These are phyloP conservation scores for Aureobasidium sp. DNA, from an alignment of 2,329 filamentous ascomycete genomes.

Conservation along the genomic window DNA sequence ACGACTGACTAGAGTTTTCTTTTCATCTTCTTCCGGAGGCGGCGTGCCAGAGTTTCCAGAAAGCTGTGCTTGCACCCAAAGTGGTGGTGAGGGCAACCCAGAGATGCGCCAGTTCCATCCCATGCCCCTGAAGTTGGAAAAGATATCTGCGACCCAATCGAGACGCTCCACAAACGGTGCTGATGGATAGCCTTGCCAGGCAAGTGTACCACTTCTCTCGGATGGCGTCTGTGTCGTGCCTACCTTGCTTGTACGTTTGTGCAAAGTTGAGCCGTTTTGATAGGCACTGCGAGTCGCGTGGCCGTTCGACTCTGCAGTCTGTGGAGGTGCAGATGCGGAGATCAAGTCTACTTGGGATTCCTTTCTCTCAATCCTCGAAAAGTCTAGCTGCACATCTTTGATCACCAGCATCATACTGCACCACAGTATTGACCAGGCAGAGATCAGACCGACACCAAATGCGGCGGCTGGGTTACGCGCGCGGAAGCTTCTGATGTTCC, in stretches of 20 bases:
- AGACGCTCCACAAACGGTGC: slow-evolving; percentile 44
- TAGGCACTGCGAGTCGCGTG: slow-evolving; percentile 1
- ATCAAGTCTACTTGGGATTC: neutral
- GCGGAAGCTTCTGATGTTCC: slow-evolving; percentile 38
- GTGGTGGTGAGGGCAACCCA: slow-evolving; percentile 40
- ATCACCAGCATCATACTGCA: slow-evolving; percentile 46
- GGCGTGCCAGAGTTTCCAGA: slow-evolving; percentile 23
- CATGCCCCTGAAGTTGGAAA: slow-evolving; percentile 52
- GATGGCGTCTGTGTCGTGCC: slow-evolving; percentile 22
- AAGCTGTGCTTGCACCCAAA: slow-evolving; percentile 33
- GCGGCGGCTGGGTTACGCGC: slow-evolving; percentile 45
- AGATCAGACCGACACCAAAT: slow-evolving; percentile 49
- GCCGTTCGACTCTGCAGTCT: neutral
- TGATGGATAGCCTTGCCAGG: slow-evolving; percentile 49
- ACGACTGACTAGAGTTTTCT: slow-evolving; percentile 19
- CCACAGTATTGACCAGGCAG: slow-evolving; percentile 50
- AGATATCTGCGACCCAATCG: slow-evolving; percentile 51
- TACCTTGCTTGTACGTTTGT: slow-evolving; percentile 10
- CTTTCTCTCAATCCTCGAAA: slow-evolving; percentile 47
- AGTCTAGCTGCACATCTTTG: slow-evolving; percentile 49
- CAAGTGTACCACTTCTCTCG: slow-evolving; percentile 31
- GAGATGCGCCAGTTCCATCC: slow-evolving; percentile 54
- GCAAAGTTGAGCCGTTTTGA: slow-evolving; percentile 12
- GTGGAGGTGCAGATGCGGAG: neutral
- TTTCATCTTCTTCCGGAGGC: slow-evolving; percentile 11